Conservation (phyloP, 2,329 filamentous ascomycete species). For the Cladosporium sp. region DNA sequence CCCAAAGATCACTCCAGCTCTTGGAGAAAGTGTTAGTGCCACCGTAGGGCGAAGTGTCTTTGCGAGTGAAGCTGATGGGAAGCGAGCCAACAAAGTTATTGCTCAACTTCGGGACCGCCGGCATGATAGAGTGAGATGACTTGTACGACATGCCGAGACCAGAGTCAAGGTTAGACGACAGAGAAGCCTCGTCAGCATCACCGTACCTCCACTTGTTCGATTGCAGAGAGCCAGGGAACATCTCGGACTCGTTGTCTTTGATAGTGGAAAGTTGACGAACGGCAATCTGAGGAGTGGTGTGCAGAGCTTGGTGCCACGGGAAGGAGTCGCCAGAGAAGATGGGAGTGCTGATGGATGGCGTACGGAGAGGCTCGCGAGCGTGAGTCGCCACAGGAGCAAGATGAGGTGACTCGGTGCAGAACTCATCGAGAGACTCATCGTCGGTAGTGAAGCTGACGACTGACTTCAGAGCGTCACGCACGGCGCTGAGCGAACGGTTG, state of each 20-base stretch:
- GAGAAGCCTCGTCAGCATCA: conserved; percentile 73
- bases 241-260: conserved; percentile 76
- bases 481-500: conserved; percentile 78
- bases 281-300: conserved; percentile 69
- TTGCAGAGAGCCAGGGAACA: conserved; percentile 77
- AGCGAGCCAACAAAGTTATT: conserved; percentile 73
- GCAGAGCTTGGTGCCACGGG: conserved; percentile 90
- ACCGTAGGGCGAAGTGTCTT: conserved; percentile 54
- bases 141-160: conserved; percentile 79
- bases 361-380: conserved; percentile 92
- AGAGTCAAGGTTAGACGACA: conserved; percentile 82
- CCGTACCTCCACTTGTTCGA: conserved; percentile 69
- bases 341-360: conserved; percentile 89
- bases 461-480: conserved; percentile 74
- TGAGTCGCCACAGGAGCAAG: conserved; percentile 71
- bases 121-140: conserved; percentile 55
- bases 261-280: conserved; percentile 85
- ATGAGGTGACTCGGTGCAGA: conserved; percentile 76
- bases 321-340: conserved; percentile 76
- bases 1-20: conserved; percentile 99
- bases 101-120: conserved; percentile 42
- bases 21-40: conserved; percentile 68
- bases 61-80: conserved; percentile 60
- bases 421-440: conserved; percentile 88
- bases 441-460: conserved; percentile 90